phyloP scores from a whole-genome alignment of 495 filamentous ascomycete genomes.

The Daldinia decipiens region DNA sequence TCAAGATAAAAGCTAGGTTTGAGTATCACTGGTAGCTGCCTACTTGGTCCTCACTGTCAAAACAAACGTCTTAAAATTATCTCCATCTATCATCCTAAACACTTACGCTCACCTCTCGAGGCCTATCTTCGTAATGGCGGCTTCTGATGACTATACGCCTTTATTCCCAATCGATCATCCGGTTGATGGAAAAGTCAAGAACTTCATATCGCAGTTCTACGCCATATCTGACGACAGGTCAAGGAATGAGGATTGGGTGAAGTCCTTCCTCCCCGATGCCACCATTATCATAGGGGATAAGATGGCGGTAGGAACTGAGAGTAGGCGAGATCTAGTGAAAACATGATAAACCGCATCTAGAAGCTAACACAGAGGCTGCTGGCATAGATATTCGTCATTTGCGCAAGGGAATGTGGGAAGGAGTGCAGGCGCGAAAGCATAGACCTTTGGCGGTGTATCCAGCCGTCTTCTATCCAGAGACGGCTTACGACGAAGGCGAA shows the following conservation, averaged over 20 bases:
- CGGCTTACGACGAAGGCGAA: slow-evolving; percentile 18
- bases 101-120: not conserved
- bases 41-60: no score
- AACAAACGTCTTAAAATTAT: not conserved
- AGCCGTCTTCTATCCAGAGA: slow-evolving; percentile 6
- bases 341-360: not conserved
- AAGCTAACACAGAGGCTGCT: not conserved
- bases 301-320: slow-evolving; percentile 44
- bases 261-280: slow-evolving; percentile 49
- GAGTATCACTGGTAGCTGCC: not conserved
- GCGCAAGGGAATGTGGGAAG: slow-evolving; percentile 44
- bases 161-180: slow-evolving; percentile 43
- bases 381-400: slow-evolving; percentile 37
- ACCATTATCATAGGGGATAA: slow-evolving; percentile 49
- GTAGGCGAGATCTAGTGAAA: slow-evolving; percentile 28
- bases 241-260: slow-evolving; percentile 53
- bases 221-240: slow-evolving; percentile 50
- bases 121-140: slow-evolving; percentile 7
- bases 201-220: slow-evolving; percentile 53
- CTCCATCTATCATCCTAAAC: not conserved
- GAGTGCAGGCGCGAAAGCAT: slow-evolving; percentile 48
- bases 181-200: slow-evolving; percentile 39
- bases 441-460: slow-evolving; percentile 49
- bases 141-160: slow-evolving; percentile 37
- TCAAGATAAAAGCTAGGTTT: not conserved